These are phyloP conservation scores for Eucalyptus regnans DNA, from an alignment of 345 rosid genomes.

Conservation along the genomic window DNA sequence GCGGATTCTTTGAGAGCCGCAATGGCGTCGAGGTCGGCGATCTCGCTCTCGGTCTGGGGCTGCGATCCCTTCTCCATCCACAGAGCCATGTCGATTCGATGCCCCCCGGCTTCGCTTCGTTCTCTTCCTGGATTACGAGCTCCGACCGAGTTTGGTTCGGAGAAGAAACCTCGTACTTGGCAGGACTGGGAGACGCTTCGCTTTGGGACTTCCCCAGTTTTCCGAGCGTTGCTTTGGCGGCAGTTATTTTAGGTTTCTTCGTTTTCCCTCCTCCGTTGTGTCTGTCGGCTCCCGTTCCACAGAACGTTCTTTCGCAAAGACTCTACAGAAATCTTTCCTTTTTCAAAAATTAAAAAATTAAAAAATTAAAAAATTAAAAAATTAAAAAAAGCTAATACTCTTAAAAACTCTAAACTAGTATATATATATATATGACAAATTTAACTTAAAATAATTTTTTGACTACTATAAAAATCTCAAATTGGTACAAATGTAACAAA, in stretches of 20 bases:
- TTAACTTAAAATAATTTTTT: accelerated
- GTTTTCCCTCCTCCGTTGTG: background rate
- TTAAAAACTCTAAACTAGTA: accelerated
- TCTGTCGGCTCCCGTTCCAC: background rate
- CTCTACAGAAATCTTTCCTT: background rate
- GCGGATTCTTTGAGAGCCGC: constrained; percentile 79
- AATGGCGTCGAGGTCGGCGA: constrained; percentile 58
- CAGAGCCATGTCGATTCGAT: constrained; percentile 40
- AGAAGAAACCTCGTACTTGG: background rate
- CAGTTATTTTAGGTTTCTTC: background rate
- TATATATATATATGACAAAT: too few species aligned
- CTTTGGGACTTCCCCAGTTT: background rate
- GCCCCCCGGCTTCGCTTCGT: background rate
- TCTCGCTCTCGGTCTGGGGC: constrained; percentile 54
- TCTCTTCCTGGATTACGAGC: background rate
- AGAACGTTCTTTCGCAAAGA: background rate
- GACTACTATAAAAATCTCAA: too few species aligned
- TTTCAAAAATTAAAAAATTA: accelerated
- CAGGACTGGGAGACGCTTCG: background rate
- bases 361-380: background rate
- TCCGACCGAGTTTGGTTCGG: background rate
- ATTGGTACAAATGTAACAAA: accelerated
- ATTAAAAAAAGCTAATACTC: background rate
- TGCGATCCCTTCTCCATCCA: constrained; percentile 77
- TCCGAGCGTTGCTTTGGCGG: background rate